phyloP scores from a whole-genome alignment of 768 basidiomycete species.

The Leccinum barrowsii region DNA sequence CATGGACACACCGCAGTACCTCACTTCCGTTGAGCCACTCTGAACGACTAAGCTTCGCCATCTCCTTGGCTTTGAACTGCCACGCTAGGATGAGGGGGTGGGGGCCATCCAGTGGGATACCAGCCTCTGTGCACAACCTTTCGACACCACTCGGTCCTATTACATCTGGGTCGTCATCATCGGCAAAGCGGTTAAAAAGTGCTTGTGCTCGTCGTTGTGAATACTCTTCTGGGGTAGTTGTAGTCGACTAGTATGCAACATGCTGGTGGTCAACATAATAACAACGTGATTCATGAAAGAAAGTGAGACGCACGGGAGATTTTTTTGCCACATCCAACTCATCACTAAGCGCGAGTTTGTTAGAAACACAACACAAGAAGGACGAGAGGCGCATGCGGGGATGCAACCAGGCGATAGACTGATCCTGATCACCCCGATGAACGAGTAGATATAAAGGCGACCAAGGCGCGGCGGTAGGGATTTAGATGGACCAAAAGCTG shows the following conservation, averaged over 20 bases:
- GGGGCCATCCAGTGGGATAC: conserved; percentile 71
- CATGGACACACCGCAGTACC: conserved; percentile 39
- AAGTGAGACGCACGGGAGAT: conserved; percentile 24
- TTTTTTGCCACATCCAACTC: conserved; percentile 37
- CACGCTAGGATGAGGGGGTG: conserved; percentile 72
- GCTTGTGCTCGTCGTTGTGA: conserved; percentile 44
- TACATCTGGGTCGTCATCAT: conserved; percentile 41
- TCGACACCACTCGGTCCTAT: conserved; percentile 77
- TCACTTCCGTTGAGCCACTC: conserved; percentile 67
- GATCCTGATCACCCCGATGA: conserved; percentile 23
- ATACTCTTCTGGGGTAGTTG: conserved; percentile 37
- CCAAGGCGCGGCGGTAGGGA: conserved; percentile 9
- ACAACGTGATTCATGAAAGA: not conserved
- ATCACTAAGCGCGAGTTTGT: conserved; percentile 49
- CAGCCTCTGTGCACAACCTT: conserved; percentile 62
- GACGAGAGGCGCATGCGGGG: conserved; percentile 58
- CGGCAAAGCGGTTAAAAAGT: conserved; percentile 64
- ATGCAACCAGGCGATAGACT: conserved; percentile 26
- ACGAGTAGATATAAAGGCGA: conserved; percentile 10
- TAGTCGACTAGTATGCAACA: not conserved
- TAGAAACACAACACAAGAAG: conserved; percentile 63
- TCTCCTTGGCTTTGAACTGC: conserved; percentile 67
- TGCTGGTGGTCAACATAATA: not conserved
- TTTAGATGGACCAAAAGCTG: conserved; percentile 19
- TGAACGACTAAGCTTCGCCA: conserved; percentile 65